Conservation (phyloP, 2,329 filamentous ascomycete species). For the Microsporum audouinii region DNA sequence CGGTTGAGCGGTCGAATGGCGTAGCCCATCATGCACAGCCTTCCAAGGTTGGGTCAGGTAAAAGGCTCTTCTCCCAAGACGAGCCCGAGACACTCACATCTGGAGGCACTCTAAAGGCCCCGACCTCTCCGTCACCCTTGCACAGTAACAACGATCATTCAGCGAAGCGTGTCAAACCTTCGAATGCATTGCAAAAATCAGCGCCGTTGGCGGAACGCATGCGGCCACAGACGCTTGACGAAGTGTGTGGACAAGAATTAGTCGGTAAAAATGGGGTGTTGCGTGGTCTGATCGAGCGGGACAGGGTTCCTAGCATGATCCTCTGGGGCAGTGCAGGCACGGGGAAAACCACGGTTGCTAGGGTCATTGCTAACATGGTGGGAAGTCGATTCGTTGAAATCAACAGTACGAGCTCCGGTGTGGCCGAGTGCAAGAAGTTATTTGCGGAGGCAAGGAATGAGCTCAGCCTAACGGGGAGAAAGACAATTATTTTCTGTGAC, state of each 20-base stretch:
- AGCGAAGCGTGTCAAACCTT: slow-evolving; percentile 54
- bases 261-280: slow-evolving; percentile 77
- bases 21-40: neutral
- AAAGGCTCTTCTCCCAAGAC: neutral
- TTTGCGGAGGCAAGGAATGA: slow-evolving; percentile 78
- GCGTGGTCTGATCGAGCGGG: slow-evolving; percentile 71
- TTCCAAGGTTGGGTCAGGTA: neutral
- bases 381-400: slow-evolving; percentile 87
- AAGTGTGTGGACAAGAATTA: slow-evolving; percentile 83
- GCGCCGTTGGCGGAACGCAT: slow-evolving; percentile 89
- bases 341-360: slow-evolving; percentile 60
- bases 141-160: neutral
- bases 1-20: neutral
- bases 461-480: slow-evolving; percentile 65
- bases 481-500: slow-evolving; percentile 95
- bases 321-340: slow-evolving; percentile 53
- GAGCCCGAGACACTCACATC: neutral
- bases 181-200: slow-evolving; percentile 49
- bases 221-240: slow-evolving; percentile 71
- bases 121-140: neutral
- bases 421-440: slow-evolving; percentile 84
- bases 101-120: neutral
- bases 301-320: slow-evolving; percentile 87
- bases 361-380: slow-evolving; percentile 73
- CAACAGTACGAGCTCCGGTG: slow-evolving; percentile 80